Percentiles rank a stretch among this genome's conserved stretches.
Evolutionary conservation across 2,329 filamentous ascomycete species (phyloP).

Genomic region (Juglanconis oblonga): DNA sequence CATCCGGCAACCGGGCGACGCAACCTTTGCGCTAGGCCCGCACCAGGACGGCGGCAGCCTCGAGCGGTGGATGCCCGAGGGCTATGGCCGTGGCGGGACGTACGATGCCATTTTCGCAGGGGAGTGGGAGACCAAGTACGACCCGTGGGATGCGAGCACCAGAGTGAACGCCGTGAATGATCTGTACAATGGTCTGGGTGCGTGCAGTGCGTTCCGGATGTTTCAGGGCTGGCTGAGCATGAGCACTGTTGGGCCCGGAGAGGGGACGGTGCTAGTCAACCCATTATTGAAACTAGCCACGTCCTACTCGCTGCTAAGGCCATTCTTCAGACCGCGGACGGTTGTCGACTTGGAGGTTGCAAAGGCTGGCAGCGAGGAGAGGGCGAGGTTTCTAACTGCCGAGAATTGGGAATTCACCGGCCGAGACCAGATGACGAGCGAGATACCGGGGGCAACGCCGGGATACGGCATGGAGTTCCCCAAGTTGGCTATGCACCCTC

Average conservation of each 20-base stretch:
- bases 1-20: conserved; percentile 69
- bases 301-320: conserved; percentile 76
- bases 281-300: conserved; percentile 73
- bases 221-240: conserved; percentile 89
- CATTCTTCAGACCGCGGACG: conserved; percentile 64
- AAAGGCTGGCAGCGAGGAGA: neutral
- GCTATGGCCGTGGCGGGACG: conserved; percentile 64
- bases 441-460: conserved; percentile 66
- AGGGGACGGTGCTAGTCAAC: conserved; percentile 81
- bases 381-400: conserved; percentile 39
- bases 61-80: conserved; percentile 69
- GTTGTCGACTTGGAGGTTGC: conserved; percentile 24
- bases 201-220: conserved; percentile 81
- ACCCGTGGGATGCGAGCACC: conserved; percentile 75
- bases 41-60: conserved; percentile 73
- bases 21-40: conserved; percentile 67
- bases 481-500: conserved; percentile 58
- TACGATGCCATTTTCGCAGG: conserved; percentile 74
- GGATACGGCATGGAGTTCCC: conserved; percentile 70
- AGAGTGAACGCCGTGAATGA: conserved; percentile 68
- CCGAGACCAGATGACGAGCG: conserved; percentile 45
- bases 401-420: conserved; percentile 59
- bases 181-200: conserved; percentile 76
- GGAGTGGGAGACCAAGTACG: conserved; percentile 69
- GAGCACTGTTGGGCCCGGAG: conserved; percentile 65